These are phyloP conservation scores for Omphalotus olearius DNA, from an alignment of 1,284 basidiomycete species.

Conservation along the genomic window DNA sequence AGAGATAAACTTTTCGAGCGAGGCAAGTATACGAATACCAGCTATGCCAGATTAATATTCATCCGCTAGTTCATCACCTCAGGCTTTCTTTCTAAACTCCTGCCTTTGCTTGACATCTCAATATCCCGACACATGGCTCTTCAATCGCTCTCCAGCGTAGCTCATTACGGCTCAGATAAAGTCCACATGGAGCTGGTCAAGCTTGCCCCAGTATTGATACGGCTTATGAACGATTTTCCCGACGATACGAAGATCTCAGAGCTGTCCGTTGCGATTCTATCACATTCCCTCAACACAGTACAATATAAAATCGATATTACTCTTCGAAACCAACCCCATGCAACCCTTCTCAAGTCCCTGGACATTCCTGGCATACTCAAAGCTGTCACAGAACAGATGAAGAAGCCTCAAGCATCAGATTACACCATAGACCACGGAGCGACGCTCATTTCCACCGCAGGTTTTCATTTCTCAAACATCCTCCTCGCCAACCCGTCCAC, in stretches of 20 bases:
- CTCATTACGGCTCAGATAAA: conserved; percentile 53
- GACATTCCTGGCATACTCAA: conserved; percentile 43
- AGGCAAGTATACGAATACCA: conserved; percentile 1
- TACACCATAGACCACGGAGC: conserved; percentile 49
- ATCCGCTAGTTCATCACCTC: background rate
- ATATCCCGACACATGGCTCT: conserved; percentile 47
- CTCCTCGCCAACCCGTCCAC: conserved; percentile 39
- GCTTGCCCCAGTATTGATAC: conserved; percentile 33
- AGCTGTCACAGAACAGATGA: conserved; percentile 36
- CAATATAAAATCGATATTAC: conserved; percentile 22
- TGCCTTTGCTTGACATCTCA: conserved; percentile 46
- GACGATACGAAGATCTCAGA: conserved; percentile 48
- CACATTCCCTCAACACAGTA: conserved; percentile 48
- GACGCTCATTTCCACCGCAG: conserved; percentile 37
- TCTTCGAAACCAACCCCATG: conserved; percentile 31
- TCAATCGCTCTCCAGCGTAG: conserved; percentile 50
- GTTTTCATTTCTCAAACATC: conserved; percentile 39
- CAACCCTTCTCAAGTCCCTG: conserved; percentile 33
- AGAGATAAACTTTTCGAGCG: conserved; percentile 32
- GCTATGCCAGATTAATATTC: too few relatives aligned
- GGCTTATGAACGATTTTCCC: conserved; percentile 41
- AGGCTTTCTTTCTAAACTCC: conserved; percentile 52
- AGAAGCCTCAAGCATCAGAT: conserved; percentile 38
- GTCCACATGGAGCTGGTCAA: conserved; percentile 49
- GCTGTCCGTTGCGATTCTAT: conserved; percentile 45